Evolutionary conservation across 192 early-diverging fungal genomes (phyloP).

Genomic region (Backusella sp.): DNA sequence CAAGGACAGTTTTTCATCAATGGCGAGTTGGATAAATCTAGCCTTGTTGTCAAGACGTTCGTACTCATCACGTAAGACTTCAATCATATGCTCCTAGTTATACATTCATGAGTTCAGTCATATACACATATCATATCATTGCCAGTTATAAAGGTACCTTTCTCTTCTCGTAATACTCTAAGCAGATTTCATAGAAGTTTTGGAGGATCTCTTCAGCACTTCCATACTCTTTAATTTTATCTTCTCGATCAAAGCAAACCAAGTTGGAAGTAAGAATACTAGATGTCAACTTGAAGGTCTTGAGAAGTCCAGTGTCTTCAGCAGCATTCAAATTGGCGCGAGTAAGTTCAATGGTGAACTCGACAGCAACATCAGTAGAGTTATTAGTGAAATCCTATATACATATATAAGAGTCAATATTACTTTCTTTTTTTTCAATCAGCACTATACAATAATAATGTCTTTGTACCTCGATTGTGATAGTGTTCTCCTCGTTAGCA

Average conservation of each 20-base stretch:
- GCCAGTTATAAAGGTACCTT: slow-evolving; percentile 57
- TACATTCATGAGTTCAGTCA: neutral
- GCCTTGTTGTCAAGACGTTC: slow-evolving; percentile 78
- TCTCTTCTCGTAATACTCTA: slow-evolving; percentile 84
- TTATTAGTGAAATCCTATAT: slow-evolving; percentile 67
- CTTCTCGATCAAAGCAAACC: slow-evolving; percentile 90
- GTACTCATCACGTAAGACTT: slow-evolving; percentile 63
- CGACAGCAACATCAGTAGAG: slow-evolving; percentile 62
- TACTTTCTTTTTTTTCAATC: too few relatives aligned
- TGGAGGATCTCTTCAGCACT: slow-evolving; percentile 76
- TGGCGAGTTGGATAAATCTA: slow-evolving; percentile 89
- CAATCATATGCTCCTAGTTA: slow-evolving; percentile 55
- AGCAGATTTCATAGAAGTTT: slow-evolving; percentile 86
- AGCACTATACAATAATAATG: neutral
- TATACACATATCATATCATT: neutral
- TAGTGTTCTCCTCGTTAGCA: slow-evolving; percentile 44
- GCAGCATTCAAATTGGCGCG: slow-evolving; percentile 69
- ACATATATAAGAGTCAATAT: neutral
- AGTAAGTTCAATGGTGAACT: slow-evolving; percentile 65
- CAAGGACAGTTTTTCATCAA: slow-evolving; percentile 60
- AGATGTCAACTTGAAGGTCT: slow-evolving; percentile 73
- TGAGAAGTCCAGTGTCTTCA: slow-evolving; percentile 77
- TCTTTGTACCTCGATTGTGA: slow-evolving; percentile 50
- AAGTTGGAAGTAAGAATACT: slow-evolving; percentile 84
- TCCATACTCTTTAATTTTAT: slow-evolving; percentile 78